Conservation (phyloP, 2,329 filamentous ascomycete genomes). For the Rutstroemia sp. region DNA sequence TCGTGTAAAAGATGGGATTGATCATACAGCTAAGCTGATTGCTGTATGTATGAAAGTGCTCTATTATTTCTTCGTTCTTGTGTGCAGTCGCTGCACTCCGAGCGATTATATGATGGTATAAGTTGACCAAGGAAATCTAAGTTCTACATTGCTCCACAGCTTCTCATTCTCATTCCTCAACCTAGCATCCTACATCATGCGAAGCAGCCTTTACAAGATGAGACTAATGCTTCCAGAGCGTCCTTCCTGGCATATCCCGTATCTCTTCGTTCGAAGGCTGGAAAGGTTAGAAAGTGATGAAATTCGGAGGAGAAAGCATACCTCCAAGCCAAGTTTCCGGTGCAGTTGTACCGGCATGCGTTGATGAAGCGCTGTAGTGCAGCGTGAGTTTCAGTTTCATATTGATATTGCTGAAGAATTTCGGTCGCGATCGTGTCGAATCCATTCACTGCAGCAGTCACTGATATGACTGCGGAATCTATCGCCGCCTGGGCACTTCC, state of each 20-base stretch:
- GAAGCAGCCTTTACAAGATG: neutral
- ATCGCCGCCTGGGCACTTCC: constrained; percentile 9
- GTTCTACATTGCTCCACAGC: neutral
- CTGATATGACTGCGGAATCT: constrained; percentile 5
- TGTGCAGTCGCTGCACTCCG: too few species aligned
- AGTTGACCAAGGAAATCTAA: too few species aligned
- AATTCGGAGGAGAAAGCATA: neutral
- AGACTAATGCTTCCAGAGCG: neutral
- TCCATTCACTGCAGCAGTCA: constrained; percentile 3
- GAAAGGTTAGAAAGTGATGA: neutral
- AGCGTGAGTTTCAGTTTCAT: neutral
- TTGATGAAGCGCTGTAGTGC: constrained; percentile 10
- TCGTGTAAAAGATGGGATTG: too few species aligned
- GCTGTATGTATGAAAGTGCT: too few species aligned
- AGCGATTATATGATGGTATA: too few species aligned
- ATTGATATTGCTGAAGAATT: constrained; percentile 3
- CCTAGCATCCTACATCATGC: neutral
- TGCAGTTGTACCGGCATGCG: constrained; percentile 9
- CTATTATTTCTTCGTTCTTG: too few species aligned
- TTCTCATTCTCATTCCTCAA: neutral
- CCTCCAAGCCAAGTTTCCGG: constrained; percentile 15
- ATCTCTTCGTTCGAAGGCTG: neutral
- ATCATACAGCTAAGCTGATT: too few species aligned
- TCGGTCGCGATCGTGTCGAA: neutral
- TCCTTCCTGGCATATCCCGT: neutral